A percentile compares a stretch with the other conserved stretches of the same genome.
phyloP scores from a whole-genome alignment of 495 filamentous ascomycete species.

The Talaromyces stipitatus region DNA sequence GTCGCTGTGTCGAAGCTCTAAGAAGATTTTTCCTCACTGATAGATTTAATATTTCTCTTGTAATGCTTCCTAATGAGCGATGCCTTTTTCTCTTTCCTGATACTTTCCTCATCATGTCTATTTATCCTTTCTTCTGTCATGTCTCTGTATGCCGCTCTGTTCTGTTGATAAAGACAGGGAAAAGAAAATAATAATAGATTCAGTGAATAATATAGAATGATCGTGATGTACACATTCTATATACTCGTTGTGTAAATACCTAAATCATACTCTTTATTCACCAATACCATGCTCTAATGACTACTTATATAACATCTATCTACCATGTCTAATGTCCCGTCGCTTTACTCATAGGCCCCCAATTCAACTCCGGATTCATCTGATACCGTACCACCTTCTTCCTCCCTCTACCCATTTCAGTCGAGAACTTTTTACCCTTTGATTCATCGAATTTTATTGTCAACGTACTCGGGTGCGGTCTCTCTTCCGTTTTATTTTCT shows the following conservation, averaged over 20 bases:
- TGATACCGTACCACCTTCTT: constrained; percentile 76
- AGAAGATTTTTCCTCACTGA: constrained; percentile 2
- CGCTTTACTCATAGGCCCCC: constrained; percentile 84
- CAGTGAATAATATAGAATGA: not conserved
- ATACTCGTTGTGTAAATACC: not conserved
- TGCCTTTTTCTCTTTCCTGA: constrained; percentile 1
- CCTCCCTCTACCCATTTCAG: constrained; percentile 13
- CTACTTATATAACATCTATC: too few relatives aligned
- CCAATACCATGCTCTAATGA: too few relatives aligned
- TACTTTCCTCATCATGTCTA: not conserved
- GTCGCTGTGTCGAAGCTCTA: constrained; percentile 79
- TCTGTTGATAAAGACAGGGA: not conserved
- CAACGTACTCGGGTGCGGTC: constrained; percentile 31
- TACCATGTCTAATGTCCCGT: constrained; percentile 6
- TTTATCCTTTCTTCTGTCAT: not conserved
- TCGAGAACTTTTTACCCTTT: constrained; percentile 59
- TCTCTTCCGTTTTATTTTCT: constrained; percentile 8
- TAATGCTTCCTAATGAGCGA: constrained; percentile 7
- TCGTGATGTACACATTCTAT: not conserved
- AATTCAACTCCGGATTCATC: constrained; percentile 78
- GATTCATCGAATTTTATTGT: constrained; percentile 74
- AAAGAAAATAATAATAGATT: not conserved
- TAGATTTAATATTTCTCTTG: not conserved
- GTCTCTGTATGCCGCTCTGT: not conserved
- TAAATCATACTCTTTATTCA: not conserved